Evolutionary conservation across 306 rosid species (phyloP).

Genomic region (Pterocarpus macrocarpus): DNA sequence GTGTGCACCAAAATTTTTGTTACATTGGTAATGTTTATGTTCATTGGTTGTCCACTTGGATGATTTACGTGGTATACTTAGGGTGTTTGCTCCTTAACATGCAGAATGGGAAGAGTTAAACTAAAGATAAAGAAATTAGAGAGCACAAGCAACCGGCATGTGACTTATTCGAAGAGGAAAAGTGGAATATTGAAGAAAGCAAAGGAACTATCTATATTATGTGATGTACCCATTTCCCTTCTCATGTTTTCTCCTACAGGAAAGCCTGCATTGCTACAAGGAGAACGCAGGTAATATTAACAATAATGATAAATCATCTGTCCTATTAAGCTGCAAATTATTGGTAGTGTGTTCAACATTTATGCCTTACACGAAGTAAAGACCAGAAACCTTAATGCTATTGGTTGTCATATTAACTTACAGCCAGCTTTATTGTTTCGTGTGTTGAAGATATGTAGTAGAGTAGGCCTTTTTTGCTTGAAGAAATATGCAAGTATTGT

Average conservation of each 20-base stretch:
- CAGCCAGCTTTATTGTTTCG: neutral
- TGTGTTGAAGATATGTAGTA: neutral
- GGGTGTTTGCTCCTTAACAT: conserved; percentile 37
- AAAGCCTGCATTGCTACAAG: conserved; percentile 63
- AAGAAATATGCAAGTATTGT: neutral
- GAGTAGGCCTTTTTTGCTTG: conserved; percentile 16
- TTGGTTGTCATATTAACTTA: neutral
- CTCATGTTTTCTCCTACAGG: conserved; percentile 79
- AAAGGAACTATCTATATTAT: conserved; percentile 59
- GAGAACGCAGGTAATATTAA: conserved; percentile 68
- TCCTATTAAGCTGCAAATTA: neutral
- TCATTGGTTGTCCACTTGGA: too few species aligned
- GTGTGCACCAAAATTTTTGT: too few species aligned
- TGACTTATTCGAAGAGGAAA: conserved; percentile 76
- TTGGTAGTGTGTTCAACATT: conserved; percentile 4
- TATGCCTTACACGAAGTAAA: conserved; percentile 11
- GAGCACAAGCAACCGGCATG: conserved; percentile 74
- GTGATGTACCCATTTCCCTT: conserved; percentile 60
- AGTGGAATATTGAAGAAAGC: conserved; percentile 79
- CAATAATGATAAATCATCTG: neutral
- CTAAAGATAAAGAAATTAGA: conserved; percentile 83
- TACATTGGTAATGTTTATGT: too few species aligned
- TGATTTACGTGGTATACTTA: too few species aligned
- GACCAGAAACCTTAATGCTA: neutral
- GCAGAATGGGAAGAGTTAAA: conserved; percentile 90